These are phyloP conservation scores for Ophiostoma tasmaniense DNA, from an alignment of 2,329 filamentous ascomycete species.

Conservation along the genomic window DNA sequence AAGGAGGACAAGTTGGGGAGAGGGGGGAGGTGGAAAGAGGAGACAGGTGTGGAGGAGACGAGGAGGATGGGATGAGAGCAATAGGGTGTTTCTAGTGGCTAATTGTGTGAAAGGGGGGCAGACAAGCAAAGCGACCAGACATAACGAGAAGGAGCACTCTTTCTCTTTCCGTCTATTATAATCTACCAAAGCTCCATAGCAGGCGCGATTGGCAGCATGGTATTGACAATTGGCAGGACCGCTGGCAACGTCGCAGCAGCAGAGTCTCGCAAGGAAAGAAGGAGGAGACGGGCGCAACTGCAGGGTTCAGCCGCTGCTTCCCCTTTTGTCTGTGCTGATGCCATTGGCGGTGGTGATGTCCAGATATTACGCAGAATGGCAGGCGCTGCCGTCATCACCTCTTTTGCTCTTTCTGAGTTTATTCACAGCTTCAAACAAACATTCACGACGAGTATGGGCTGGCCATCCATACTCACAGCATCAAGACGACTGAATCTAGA, in stretches of 20 bases:
- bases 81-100: constrained; percentile 2
- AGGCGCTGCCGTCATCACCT: background rate
- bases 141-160: background rate
- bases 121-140: too few relatives aligned
- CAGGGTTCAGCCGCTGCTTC: constrained; percentile 13
- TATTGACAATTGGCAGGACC: background rate
- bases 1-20: constrained; percentile 10
- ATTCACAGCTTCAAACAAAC: background rate
- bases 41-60: constrained; percentile 10
- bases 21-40: background rate
- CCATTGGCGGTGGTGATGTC: background rate
- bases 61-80: constrained; percentile 4
- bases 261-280: background rate
- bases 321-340: background rate
- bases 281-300: background rate
- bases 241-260: background rate
- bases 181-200: background rate
- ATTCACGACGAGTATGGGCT: background rate
- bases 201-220: background rate
- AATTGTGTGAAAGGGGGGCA: constrained; percentile 6
- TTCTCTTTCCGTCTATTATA: background rate
- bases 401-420: background rate
- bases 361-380: background rate
- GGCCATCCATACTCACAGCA: background rate
- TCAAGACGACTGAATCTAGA: too few relatives aligned